These are phyloP conservation scores for Leptographium radiaticola DNA, from an alignment of 2,329 filamentous ascomycete genomes.

Conservation along the genomic window DNA sequence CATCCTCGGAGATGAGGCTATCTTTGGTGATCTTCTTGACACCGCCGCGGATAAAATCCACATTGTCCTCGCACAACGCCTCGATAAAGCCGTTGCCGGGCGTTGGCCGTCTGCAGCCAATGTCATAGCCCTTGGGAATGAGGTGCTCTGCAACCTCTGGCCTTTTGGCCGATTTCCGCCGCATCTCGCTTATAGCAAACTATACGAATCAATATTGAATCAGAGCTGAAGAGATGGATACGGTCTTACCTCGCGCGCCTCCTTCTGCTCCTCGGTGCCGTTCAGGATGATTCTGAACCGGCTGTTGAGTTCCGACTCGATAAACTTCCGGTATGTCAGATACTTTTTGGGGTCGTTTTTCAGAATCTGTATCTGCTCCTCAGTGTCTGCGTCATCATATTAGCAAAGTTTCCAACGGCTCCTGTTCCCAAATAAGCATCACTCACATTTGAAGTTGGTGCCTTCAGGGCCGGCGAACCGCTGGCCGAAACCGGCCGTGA, in stretches of 20 bases:
- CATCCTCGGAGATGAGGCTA: slow-evolving; percentile 32
- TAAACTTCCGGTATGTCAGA: slow-evolving; percentile 32
- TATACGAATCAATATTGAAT: not conserved
- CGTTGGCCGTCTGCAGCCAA: slow-evolving; percentile 31
- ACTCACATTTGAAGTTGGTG: slow-evolving; percentile 4
- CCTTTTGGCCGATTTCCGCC: slow-evolving; percentile 18
- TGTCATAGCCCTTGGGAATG: slow-evolving; percentile 33
- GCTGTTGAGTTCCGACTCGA: slow-evolving; percentile 36
- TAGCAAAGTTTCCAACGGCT: not conserved
- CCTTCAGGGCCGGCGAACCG: not conserved
- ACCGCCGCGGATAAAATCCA: slow-evolving; percentile 29
- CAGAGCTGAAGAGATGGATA: too few relatives aligned
- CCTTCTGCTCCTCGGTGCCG: slow-evolving; percentile 4
- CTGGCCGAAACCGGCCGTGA: slow-evolving; percentile 12
- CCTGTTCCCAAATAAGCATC: too few relatives aligned
- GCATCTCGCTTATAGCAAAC: slow-evolving; percentile 4
- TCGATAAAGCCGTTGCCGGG: slow-evolving; percentile 37
- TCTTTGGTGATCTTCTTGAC: slow-evolving; percentile 31
- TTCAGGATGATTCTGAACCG: slow-evolving; percentile 30
- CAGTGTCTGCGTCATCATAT: slow-evolving; percentile 5
- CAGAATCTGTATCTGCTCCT: slow-evolving; percentile 31
- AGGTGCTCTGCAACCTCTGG: slow-evolving; percentile 18
- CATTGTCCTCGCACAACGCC: slow-evolving; percentile 29
- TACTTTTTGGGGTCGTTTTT: slow-evolving; percentile 41
- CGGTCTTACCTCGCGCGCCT: slow-evolving; percentile 1